Percentiles rank a stretch among this genome's conserved stretches.
Conservation (phyloP, 2,329 filamentous ascomycete genomes). For the Xylaria digitata region DNA sequence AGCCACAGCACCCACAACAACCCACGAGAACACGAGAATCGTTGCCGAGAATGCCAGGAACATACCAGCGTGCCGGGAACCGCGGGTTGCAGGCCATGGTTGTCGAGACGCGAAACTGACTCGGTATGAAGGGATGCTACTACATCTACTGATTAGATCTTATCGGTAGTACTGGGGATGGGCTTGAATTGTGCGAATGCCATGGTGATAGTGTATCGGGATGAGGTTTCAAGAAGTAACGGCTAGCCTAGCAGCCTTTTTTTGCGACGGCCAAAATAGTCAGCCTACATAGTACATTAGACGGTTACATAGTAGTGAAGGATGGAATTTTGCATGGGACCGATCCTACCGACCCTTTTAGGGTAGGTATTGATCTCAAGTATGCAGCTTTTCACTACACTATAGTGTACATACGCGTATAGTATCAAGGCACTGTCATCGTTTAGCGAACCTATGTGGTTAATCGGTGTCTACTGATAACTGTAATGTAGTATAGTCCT, state of each 20-base stretch:
- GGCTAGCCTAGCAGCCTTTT: not conserved
- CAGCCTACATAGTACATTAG: not conserved
- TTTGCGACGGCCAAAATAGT: not conserved
- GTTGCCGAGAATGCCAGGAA: conserved; percentile 27
- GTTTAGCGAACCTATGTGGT: not conserved
- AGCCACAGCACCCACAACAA: conserved; percentile 26
- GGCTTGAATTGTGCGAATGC: not conserved
- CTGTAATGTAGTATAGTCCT: no score
- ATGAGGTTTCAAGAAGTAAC: not conserved
- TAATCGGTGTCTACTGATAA: not conserved
- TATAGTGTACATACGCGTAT: no score
- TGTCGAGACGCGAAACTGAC: conserved; percentile 20
- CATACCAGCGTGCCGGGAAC: conserved; percentile 30
- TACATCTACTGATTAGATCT: not conserved
- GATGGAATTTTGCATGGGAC: conserved; percentile 2
- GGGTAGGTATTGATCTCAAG: not conserved
- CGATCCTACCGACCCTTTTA: conserved; percentile 2
- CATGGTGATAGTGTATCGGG: conserved; percentile 5
- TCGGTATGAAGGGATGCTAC: conserved; percentile 18
- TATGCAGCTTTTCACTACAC: no score
- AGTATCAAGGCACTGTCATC: not conserved
- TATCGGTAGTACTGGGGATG: not conserved
- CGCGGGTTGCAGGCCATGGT: conserved; percentile 12
- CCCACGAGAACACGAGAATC: conserved; percentile 24
- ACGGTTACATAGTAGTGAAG: not conserved